Evolutionary conservation across 2,329 filamentous ascomycete species (phyloP).

Genomic region (Beauveria scarabaeidicola): DNA sequence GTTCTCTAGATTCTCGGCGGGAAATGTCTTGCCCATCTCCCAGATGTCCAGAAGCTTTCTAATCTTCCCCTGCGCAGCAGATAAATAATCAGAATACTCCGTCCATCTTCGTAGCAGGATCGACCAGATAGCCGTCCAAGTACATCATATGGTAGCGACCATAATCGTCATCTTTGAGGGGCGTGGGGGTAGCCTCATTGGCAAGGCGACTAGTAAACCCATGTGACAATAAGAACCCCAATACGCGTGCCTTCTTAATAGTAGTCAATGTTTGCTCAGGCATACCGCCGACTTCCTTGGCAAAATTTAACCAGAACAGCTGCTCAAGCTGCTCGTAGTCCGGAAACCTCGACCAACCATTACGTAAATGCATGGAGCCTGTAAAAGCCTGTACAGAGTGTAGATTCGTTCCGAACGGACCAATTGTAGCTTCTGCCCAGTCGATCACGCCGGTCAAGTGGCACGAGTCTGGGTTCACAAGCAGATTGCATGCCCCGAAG

Average conservation of each 20-base stretch:
- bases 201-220: constrained; percentile 32
- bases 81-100: background rate
- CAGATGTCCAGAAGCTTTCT: too few relatives aligned
- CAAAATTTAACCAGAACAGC: constrained; percentile 27
- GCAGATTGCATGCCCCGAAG: constrained; percentile 30
- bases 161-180: constrained; percentile 28
- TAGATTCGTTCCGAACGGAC: constrained; percentile 32
- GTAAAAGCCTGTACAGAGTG: constrained; percentile 26
- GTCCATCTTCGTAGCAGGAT: constrained; percentile 26
- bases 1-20: too few relatives aligned
- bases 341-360: constrained; percentile 26
- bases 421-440: constrained; percentile 32
- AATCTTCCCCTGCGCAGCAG: too few relatives aligned
- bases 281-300: constrained; percentile 21
- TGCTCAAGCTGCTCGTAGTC: constrained; percentile 23
- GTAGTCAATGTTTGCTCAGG: constrained; percentile 17
- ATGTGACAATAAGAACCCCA: constrained; percentile 25
- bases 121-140: constrained; percentile 28
- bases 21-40: too few relatives aligned
- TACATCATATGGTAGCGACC: constrained; percentile 30
- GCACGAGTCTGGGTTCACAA: constrained; percentile 29
- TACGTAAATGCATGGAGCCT: constrained; percentile 26
- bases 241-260: constrained; percentile 25
- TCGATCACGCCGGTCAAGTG: constrained; percentile 32
- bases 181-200: constrained; percentile 25